Evolutionary conservation across 345 rosid species (phyloP), one percentile per base, ranked within the genome.

Genomic region (Erucastrum elatum): DNA sequence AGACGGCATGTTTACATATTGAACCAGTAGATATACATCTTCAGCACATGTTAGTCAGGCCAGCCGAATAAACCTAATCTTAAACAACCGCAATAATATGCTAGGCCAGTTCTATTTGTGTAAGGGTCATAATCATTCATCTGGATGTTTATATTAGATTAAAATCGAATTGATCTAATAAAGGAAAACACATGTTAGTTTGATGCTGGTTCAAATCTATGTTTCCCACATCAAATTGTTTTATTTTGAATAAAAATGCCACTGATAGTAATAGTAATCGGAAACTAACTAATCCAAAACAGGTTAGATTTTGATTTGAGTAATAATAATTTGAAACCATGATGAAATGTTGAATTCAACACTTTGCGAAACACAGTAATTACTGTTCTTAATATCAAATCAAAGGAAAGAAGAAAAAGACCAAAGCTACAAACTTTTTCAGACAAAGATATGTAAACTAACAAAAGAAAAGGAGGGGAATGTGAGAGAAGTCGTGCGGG

Each of bases 401-500:
- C 68, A 72, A 66, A 66, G 73, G 72, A 71, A n/a, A 3, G 2
- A 2, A 1, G 51, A 51, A 26, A 34, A 39, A 31, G 67, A 56
- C 30, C 1, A 72, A 72, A 72, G 69, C 21, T 9, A 44, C 0
- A 59, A 66, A 33, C 67, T 71, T 56, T 78, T 66, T 17, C n/a
- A 72, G 77, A 78, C 53, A 78, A 13, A 34, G 63, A 65, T 34
- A 7, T 16, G 17, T 72, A 46, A 60, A 27, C 46, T 66, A 16
- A 58, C 31, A 59, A 73, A 79, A 73, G 75, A 26, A 77, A 65
- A 68, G 51, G 58, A 53, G 30, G 16, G 30, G 16, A 64, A 71
- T 53, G 66, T 2, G 66, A 72, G 75, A 80, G 75, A 75, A 75
- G 79, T 80, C 83, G 83, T 80, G 83, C 79, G 83, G 83, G 79